Conservation (phyloP, 495 filamentous ascomycete genomes). For the Trichoderma asperelloides region DNA sequence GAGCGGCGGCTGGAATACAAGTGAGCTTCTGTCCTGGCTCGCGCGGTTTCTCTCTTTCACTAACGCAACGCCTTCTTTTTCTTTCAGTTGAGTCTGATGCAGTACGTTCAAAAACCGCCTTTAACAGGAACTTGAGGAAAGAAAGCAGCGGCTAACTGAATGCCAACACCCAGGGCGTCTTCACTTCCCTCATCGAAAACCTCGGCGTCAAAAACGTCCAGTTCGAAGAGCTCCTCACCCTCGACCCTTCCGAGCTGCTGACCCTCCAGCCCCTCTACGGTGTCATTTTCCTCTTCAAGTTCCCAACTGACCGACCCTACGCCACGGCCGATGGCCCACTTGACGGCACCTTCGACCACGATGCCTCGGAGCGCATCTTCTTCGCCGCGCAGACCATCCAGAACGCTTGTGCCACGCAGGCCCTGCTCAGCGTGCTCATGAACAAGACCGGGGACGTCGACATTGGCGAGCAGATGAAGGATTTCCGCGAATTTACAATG, state of each 20-base stretch:
- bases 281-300: conserved; percentile 99
- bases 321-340: conserved; percentile 50
- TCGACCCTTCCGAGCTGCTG: conserved; percentile 73
- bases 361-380: conserved; percentile 68
- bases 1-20: conserved; percentile 48
- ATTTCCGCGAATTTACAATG: conserved; percentile 88
- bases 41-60: conserved; percentile 4
- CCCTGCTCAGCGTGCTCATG: conserved; percentile 82
- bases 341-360: conserved; percentile 72
- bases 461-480: conserved; percentile 51
- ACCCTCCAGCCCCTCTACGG: conserved; percentile 82
- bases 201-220: conserved; percentile 89
- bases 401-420: conserved; percentile 97
- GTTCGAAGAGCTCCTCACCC: conserved; percentile 89
- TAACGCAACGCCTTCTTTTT: conserved; percentile 24
- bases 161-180: conserved; percentile 63
- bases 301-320: conserved; percentile 64
- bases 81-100: conserved; percentile 85
- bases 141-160: conserved; percentile 9
- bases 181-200: conserved; percentile 87
- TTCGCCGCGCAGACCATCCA: conserved; percentile 98
- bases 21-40: conserved; percentile 6
- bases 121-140: conserved; percentile 9
- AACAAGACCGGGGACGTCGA: conserved; percentile 57
- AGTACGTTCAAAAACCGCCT: conserved; percentile 40